A percentile compares a stretch with the other conserved stretches of the same genome.
Conservation (phyloP, 495 filamentous ascomycete species). For the Letharia columbiana region DNA sequence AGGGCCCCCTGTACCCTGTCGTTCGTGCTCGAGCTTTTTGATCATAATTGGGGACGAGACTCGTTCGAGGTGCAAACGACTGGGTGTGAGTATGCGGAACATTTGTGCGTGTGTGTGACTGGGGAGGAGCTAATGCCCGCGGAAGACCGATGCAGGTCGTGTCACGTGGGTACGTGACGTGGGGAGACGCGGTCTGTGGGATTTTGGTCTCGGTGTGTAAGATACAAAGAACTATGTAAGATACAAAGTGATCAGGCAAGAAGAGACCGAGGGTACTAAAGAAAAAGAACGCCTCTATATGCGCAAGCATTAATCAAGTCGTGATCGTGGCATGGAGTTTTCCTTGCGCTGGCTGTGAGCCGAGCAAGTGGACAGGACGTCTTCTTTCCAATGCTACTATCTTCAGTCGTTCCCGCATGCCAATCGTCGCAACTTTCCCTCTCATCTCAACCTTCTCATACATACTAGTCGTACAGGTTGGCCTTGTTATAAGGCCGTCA, state of each 20-base stretch:
- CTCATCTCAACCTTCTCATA: not conserved
- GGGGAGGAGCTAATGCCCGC: not conserved
- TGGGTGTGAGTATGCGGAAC: not conserved
- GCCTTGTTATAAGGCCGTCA: not conserved
- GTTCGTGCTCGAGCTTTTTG: no score
- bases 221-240: no score
- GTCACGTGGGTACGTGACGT: not conserved
- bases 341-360: not conserved
- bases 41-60: no score
- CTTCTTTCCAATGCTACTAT: not conserved
- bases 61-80: no score
- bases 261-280: not conserved
- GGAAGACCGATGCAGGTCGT: not conserved
- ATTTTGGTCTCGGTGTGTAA: no score
- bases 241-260: no score
- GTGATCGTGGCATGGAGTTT: not conserved
- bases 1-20: no score
- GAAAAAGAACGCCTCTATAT: not conserved
- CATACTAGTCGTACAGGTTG: not conserved
- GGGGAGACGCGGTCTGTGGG: not conserved
- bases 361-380: not conserved
- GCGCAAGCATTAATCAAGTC: not conserved
- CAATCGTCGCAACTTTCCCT: not conserved
- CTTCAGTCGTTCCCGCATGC: not conserved
- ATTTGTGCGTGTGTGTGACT: not conserved